A percentile compares a stretch with the other conserved stretches of the same genome.
Evolutionary conservation across 768 basidiomycete species (phyloP).

Genomic region (Crucibulum laeve): DNA sequence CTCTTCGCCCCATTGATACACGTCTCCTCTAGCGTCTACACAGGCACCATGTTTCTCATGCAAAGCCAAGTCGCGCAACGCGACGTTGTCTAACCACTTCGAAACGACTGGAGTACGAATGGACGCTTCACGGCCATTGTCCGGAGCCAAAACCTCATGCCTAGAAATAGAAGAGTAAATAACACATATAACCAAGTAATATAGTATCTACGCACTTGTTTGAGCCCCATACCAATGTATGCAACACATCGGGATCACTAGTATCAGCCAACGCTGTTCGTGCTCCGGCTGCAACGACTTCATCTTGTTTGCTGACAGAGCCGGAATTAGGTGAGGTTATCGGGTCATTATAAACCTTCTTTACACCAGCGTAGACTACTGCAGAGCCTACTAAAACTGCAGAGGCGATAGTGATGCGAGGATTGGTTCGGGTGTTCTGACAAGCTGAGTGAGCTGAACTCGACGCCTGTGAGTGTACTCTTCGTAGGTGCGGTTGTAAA

Average conservation of each 20-base stretch:
- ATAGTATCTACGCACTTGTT: conserved; percentile 46
- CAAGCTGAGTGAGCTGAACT: conserved; percentile 11
- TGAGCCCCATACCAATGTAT: conserved; percentile 68
- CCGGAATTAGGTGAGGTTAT: conserved; percentile 5
- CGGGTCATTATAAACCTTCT: conserved; percentile 22
- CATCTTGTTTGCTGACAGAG: conserved; percentile 9
- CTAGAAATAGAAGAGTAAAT: conserved; percentile 22
- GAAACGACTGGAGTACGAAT: conserved; percentile 48
- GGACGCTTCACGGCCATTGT: conserved; percentile 27
- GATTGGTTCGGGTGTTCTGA: conserved; percentile 10
- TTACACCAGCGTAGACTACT: conserved; percentile 32
- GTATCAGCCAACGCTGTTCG: conserved; percentile 1
- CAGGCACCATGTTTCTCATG: conserved; percentile 68
- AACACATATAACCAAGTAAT: background rate
- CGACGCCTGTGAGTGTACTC: conserved; percentile 18
- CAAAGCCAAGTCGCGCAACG: conserved; percentile 69
- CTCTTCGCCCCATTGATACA: conserved; percentile 80
- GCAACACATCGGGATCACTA: conserved; percentile 28
- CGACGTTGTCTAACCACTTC: conserved; percentile 60
- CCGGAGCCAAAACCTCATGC: conserved; percentile 39
- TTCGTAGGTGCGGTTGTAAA: conserved; percentile 17
- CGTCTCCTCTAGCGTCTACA: conserved; percentile 74
- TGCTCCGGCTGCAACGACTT: too few species aligned
- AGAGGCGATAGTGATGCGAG: conserved; percentile 18
- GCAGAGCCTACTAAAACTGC: conserved; percentile 28